phyloP scores from a whole-genome alignment of 148 eudicot genomes.

The Arctostaphylos glauca region DNA sequence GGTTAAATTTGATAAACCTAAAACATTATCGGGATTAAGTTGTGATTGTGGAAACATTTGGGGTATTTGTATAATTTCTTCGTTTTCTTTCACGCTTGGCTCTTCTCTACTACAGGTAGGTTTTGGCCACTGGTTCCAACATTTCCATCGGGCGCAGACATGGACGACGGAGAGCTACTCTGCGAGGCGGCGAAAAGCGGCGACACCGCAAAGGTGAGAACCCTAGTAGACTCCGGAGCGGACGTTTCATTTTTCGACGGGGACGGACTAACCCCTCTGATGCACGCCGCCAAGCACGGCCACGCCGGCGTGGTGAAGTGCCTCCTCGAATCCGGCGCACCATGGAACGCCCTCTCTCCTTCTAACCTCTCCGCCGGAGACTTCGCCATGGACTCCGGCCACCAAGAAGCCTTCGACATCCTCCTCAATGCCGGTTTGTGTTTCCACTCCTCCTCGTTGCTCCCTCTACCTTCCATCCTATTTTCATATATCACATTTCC shows the following conservation, averaged over 20 bases:
- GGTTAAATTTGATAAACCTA: too few species aligned
- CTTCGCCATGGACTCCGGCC: conserved; percentile 80
- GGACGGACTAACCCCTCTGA: conserved; percentile 71
- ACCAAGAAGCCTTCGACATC: conserved; percentile 66
- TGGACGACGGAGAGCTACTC: conserved; percentile 41
- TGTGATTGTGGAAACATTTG: too few species aligned
- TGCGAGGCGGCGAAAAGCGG: conserved; percentile 61
- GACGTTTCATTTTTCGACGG: conserved; percentile 74
- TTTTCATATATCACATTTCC: neutral
- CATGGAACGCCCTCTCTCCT: conserved; percentile 93
- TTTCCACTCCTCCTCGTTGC: neutral
- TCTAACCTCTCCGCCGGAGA: conserved; percentile 79
- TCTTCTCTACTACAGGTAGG: too few species aligned
- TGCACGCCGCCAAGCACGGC: conserved; percentile 88
- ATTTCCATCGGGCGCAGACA: neutral
- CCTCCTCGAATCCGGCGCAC: conserved; percentile 85
- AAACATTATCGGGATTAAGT: too few species aligned
- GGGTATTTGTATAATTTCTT: too few species aligned
- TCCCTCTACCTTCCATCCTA: neutral
- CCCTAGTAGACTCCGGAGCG: conserved; percentile 48
- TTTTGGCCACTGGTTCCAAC: neutral
- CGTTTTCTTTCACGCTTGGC: too few species aligned
- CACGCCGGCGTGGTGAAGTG: conserved; percentile 45
- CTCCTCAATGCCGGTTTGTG: conserved; percentile 70
- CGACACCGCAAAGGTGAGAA: conserved; percentile 33